Conservation (phyloP, 192 early-diverging fungal species). For the Coemansia sp. region DNA sequence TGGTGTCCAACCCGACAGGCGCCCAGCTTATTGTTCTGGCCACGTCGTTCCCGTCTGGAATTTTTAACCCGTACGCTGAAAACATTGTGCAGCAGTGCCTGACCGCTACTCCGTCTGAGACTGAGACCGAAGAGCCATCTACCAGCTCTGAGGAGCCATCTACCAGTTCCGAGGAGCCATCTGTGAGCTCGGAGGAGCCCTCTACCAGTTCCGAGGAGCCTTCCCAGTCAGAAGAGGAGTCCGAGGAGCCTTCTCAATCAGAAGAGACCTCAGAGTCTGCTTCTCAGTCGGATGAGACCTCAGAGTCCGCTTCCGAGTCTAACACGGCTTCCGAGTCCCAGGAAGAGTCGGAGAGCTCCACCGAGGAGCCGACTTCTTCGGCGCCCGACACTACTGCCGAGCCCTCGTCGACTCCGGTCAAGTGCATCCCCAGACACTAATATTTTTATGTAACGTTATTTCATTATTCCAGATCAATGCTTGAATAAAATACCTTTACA, state of each 20-base stretch:
- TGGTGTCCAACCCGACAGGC: conserved; percentile 20
- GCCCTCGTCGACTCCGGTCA: conserved; percentile 18
- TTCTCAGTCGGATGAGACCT: no score
- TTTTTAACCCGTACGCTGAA: conserved; percentile 38
- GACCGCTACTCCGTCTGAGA: conserved; percentile 5
- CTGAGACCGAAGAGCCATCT: not conserved
- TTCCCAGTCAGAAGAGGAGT: not conserved
- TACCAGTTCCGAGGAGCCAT: conserved; percentile 1
- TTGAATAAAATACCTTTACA: no score
- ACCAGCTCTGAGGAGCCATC: not conserved
- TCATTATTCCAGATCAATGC: no score
- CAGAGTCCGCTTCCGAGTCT: no score
- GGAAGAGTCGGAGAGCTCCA: no score
- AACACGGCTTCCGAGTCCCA: no score
- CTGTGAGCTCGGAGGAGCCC: not conserved
- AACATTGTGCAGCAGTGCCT: conserved; percentile 28
- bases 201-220: conserved; percentile 6
- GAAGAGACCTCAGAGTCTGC: not conserved
- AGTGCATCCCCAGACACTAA: conserved; percentile 37
- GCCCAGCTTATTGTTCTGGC: conserved; percentile 16
- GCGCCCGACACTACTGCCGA: conserved; percentile 1
- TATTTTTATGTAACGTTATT: not conserved
- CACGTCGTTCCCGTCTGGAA: conserved; percentile 17
- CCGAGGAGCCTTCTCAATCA: not conserved
- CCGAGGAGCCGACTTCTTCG: not conserved